phyloP scores from a whole-genome alignment of 805 yeast genomes.

The Lachancea kluyveri region DNA sequence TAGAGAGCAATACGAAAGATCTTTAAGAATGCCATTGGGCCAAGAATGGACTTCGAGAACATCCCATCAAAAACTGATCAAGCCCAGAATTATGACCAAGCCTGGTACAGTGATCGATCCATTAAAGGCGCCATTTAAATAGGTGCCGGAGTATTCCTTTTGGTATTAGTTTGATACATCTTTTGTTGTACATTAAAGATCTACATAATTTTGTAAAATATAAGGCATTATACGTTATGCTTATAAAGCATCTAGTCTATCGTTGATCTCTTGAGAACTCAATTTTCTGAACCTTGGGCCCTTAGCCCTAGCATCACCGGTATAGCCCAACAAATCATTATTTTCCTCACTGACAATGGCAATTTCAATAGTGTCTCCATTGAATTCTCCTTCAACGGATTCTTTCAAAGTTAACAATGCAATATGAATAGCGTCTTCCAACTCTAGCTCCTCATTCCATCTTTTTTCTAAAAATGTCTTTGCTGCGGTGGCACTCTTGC shows the following conservation, averaged over 20 bases:
- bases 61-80: slow-evolving; percentile 80
- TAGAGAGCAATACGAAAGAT: slow-evolving; percentile 90
- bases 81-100: slow-evolving; percentile 82
- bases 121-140: slow-evolving; percentile 75
- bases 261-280: slow-evolving; percentile 87
- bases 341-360: slow-evolving; percentile 80
- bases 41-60: slow-evolving; percentile 92
- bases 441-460: slow-evolving; percentile 95
- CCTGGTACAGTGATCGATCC: slow-evolving; percentile 92
- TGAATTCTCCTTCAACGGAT: slow-evolving; percentile 96
- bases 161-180: slow-evolving; percentile 17
- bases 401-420: slow-evolving; percentile 92
- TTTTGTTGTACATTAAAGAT: not conserved
- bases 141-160: too few relatives aligned
- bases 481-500: slow-evolving; percentile 93
- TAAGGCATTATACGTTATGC: not conserved
- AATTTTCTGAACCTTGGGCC: slow-evolving; percentile 91
- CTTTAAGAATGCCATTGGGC: slow-evolving; percentile 92
- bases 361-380: slow-evolving; percentile 92
- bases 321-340: slow-evolving; percentile 74
- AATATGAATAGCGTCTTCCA: slow-evolving; percentile 97
- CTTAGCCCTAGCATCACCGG: slow-evolving; percentile 65
- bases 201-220: too few relatives aligned
- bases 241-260: slow-evolving; percentile 85
- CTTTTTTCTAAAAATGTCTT: slow-evolving; percentile 96